Evolutionary conservation across 345 rosid species (phyloP), one percentile per base, ranked within the genome.

Genomic region (Syzygium aqueum): DNA sequence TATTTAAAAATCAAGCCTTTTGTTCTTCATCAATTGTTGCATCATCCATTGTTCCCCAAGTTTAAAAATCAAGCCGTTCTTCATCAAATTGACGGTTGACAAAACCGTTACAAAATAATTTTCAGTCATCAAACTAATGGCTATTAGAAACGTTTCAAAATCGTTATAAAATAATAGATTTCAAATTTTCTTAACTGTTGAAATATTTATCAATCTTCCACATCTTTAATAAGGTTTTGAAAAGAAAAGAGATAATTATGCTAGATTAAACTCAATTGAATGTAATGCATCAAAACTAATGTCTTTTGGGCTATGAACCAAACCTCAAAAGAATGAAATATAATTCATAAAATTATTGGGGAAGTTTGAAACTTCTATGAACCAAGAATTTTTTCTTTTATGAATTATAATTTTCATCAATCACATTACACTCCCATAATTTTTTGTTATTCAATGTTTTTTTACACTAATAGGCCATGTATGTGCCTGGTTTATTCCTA

Each of bases 401-500:
- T 73, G 80, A 33, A 37, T 73, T 33, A 65, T 65, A 30, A 16
- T 30, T 65, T 65, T 65, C 43, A 30, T 11, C 11, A 8, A 16
- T 3, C 77, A 8, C 43, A 16, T 65, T 65, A 16, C 43, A 15
- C 40, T 43, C 40, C 77, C 77, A 30, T 4, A 30, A 2, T 65
- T 30, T 15, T 28, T 65, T 30, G 5, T 30, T 3, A 1, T 12
- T n/a, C 17, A 30, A 65, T 0, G 11, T 1, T 1, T 0, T 17
- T 33, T 73, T 40, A 11, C 11, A 19, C 46, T 73, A 73, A 33
- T 33, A 33, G 37, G 80, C 46, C 13, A 73, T 73, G 80, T 12
- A 5, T 0, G 25, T 9, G 3, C 46, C 12, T 33, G 3, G 46
- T 73, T 33, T 73, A 73, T 19, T 19, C 25, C 5, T 28, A 28